Evolutionary conservation across 2,329 filamentous ascomycete species (phyloP).

Genomic region (Verticillium klebahnii): DNA sequence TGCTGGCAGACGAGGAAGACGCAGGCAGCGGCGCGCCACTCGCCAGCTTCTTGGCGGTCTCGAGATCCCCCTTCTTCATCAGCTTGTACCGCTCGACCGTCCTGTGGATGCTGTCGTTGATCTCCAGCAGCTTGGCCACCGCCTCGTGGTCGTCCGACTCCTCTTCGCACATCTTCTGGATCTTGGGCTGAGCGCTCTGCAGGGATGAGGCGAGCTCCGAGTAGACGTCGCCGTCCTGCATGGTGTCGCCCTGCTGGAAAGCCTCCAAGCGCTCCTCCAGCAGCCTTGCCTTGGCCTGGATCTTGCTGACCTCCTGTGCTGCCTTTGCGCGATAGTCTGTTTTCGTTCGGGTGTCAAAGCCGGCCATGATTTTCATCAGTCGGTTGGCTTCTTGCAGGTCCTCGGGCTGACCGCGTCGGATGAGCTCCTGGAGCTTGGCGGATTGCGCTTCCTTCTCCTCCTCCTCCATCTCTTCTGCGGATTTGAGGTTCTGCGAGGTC

Average conservation of each 20-base stretch:
- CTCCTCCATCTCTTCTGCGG: conserved; percentile 97
- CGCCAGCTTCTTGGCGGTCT: conserved; percentile 76
- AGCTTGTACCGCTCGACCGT: conserved; percentile 94
- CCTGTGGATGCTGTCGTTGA: conserved; percentile 97
- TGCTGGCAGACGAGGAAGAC: conserved; percentile 24
- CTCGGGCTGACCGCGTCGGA: conserved; percentile 83
- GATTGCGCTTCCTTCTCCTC: conserved; percentile 93
- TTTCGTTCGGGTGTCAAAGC: conserved; percentile 91
- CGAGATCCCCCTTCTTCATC: conserved; percentile 90
- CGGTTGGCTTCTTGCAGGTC: conserved; percentile 96
- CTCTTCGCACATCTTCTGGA: conserved; percentile 45
- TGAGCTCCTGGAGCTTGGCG: conserved; percentile 96
- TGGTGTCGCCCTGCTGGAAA: conserved; percentile 75
- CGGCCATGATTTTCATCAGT: conserved; percentile 99
- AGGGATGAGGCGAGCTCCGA: conserved; percentile 85
- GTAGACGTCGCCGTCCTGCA: conserved; percentile 64
- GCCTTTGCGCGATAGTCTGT: conserved; percentile 98
- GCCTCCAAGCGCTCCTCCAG: conserved; percentile 89
- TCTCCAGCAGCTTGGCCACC: conserved; percentile 90
- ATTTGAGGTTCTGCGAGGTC: conserved; percentile 73
- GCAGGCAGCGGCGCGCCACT: conserved; percentile 58
- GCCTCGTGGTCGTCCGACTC: conserved; percentile 74
- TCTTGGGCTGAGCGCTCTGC: conserved; percentile 78
- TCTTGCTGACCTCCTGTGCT: conserved; percentile 88
- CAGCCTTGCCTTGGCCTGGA: conserved; percentile 90